Percentiles rank a stretch among this genome's conserved stretches.
Conservation (phyloP, 352 stramenopile genomes). For the Phytophthora nicotianae region DNA sequence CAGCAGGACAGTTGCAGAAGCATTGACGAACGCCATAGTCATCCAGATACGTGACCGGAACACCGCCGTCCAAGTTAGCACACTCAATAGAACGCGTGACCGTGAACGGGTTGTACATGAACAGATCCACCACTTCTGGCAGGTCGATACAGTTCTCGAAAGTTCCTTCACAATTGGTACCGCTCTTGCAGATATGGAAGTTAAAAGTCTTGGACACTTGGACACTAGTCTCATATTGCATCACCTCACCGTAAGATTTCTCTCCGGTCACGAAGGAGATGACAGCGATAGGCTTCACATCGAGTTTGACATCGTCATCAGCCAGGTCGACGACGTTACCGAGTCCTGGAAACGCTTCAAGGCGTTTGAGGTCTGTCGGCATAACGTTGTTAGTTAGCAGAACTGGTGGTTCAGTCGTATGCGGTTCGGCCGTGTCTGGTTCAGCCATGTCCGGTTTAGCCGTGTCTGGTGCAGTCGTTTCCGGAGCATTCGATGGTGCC, state of each 20-base stretch:
- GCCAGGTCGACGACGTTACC: slow-evolving; percentile 35
- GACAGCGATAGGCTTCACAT: slow-evolving; percentile 33
- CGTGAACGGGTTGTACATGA: slow-evolving; percentile 70
- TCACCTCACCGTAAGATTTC: slow-evolving; percentile 46
- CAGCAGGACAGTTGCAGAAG: slow-evolving; percentile 60
- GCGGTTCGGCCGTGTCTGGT: no score
- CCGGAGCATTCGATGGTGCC: not conserved
- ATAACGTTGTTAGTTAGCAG: slow-evolving; percentile 24
- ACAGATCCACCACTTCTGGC: slow-evolving; percentile 45
- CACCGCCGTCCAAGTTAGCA: slow-evolving; percentile 32
- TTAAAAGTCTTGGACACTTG: slow-evolving; percentile 45
- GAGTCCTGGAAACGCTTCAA: slow-evolving; percentile 44
- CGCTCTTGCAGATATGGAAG: slow-evolving; percentile 40
- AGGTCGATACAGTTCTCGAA: slow-evolving; percentile 51
- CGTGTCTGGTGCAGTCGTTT: no score
- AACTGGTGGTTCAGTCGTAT: not conserved
- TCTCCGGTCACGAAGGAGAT: slow-evolving; percentile 51
- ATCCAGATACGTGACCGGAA: slow-evolving; percentile 58
- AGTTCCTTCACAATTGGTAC: slow-evolving; percentile 14
- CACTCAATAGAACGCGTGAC: slow-evolving; percentile 48
- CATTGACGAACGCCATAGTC: slow-evolving; percentile 43
- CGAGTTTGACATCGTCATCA: slow-evolving; percentile 3
- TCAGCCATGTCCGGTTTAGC: no score
- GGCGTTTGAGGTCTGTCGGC: slow-evolving; percentile 31
- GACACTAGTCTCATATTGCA: slow-evolving; percentile 28